Evolutionary conservation across 352 stramenopile genomes (phyloP), one percentile per base, ranked within the genome.

Genomic region (Stephanocyclus meneghinianus): DNA sequence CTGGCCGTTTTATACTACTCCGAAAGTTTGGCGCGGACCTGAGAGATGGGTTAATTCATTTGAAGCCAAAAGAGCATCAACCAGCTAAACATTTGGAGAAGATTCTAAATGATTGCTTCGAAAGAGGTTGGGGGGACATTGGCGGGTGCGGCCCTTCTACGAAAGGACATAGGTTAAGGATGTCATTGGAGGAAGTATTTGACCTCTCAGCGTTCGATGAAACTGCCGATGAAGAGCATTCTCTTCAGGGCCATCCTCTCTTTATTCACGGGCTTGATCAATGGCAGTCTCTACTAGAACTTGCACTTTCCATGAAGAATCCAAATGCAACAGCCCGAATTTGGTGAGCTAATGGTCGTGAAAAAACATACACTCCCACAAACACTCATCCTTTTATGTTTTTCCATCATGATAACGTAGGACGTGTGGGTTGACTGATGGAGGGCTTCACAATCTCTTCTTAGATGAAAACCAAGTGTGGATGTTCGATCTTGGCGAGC

Each of bases 361-460:
- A 40, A 26, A 26, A 1, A 26, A 26, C 21, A 26, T 1, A 26
- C 21, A 26, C 21, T 26, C 21, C 0, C 21, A 26, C 21, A 26
- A 26, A 26, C 21, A 26, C 21, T 26, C 35, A 40, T 40, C 35
- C 35, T 40, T 40, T 0, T 40, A 40, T 40, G 7, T 40, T 1
- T 8, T 8, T 40, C 35, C 18, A 82, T 76, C 18, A 42, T 42
- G 8, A 44, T 18, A 2, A 18, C 26, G 1, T 15, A 68, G 60
- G 87, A 91, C 75, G 11, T 89, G 80, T 62, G 87, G 87, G 9
- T 68, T 91, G 18, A 81, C 81, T 15, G 87, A 92, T 84, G 87
- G 83, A 15, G 87, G 87, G 42, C 67, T 92, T 21, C 87, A 92
- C 56, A 92, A 92, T 78, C 50, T 88, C 6, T 91, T 92, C 71